Evolutionary conservation across 2,329 filamentous ascomycete genomes (phyloP), one percentile per base, ranked within the genome.

Genomic region (Paracorniculantispora psalliotae): DNA sequence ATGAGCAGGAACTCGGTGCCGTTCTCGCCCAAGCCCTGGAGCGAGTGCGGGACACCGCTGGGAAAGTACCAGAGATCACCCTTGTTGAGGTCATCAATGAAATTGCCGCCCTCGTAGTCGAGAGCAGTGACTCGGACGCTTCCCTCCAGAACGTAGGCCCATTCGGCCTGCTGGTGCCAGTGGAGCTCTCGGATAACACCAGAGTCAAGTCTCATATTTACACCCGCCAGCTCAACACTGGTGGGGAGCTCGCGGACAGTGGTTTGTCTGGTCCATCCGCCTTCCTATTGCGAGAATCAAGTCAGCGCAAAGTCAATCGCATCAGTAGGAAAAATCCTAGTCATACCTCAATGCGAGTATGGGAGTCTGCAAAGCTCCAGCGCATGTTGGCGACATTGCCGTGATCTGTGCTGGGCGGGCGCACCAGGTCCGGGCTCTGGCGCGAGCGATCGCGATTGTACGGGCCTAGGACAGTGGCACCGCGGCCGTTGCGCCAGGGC

Each of bases 1-100:
- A 80, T 75, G 61, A 80, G 71, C 15, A 80, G 71, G 53, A 79
- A 79, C 65, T 79, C 76, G 47, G 76, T 79, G 48, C 77, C 89
- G 48, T 89, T 87, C 26, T 81, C 76, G 46, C 83, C 80, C 1
- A 92, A 75, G 0, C 87, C 89, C 71, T 92, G 89, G 1, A 92
- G 81, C 0, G 87, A 90, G 71, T 92, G 89, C 12, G 89, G 89
- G 35, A 91, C 81, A 7, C 89, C 89, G 12, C 85, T 84, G 23
- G 89, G 89, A 73, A 92, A 92, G 67, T 90, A 92, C 89, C 88
- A 92, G 7, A 92, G 71, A 64, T 92, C 90, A 4, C 90, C 90
- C 67, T 89, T 86, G 67, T 85, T 81, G 23, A 92, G 73, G 67
- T 92, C 89, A 63, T 91, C 89, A 61, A 92, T 82, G 69, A 91